These are phyloP conservation scores for Flammula alnicola DNA, from an alignment of 1,284 basidiomycete species.

Conservation along the genomic window DNA sequence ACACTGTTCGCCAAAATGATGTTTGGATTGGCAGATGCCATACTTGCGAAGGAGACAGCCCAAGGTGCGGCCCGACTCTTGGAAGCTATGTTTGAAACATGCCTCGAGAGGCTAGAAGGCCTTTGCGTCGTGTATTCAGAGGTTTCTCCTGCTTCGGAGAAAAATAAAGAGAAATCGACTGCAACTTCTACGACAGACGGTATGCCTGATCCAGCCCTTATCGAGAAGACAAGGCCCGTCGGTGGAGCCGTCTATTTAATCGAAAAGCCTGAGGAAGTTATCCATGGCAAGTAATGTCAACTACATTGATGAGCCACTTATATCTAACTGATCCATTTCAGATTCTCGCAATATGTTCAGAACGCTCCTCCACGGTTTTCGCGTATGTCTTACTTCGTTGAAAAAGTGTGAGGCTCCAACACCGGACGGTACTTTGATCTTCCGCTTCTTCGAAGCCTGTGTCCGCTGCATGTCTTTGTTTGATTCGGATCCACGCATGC, in stretches of 20 bases:
- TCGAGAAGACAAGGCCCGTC: conserved; percentile 83
- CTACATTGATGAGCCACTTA: background rate
- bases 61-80: conserved; percentile 73
- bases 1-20: conserved; percentile 95
- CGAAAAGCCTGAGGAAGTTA: conserved; percentile 78
- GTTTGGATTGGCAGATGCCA: conserved; percentile 87
- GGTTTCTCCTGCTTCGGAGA: conserved; percentile 51
- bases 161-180: conserved; percentile 45
- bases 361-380: conserved; percentile 90
- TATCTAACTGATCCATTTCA: conserved; percentile 31
- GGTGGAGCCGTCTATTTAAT: conserved; percentile 73
- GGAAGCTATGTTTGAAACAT: conserved; percentile 80
- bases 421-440: conserved; percentile 88
- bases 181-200: conserved; percentile 37
- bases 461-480: conserved; percentile 88
- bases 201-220: conserved; percentile 53
- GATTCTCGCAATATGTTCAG: conserved; percentile 89
- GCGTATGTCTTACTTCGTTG: conserved; percentile 80
- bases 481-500: conserved; percentile 73
- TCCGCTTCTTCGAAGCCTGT: conserved; percentile 86
- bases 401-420: conserved; percentile 80
- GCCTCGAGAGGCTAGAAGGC: conserved; percentile 86
- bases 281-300: conserved; percentile 56
- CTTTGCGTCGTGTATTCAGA: conserved; percentile 74
- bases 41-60: conserved; percentile 75